Conservation (phyloP, 2,329 filamentous ascomycete species). For the Thielaviopsis musarum region DNA sequence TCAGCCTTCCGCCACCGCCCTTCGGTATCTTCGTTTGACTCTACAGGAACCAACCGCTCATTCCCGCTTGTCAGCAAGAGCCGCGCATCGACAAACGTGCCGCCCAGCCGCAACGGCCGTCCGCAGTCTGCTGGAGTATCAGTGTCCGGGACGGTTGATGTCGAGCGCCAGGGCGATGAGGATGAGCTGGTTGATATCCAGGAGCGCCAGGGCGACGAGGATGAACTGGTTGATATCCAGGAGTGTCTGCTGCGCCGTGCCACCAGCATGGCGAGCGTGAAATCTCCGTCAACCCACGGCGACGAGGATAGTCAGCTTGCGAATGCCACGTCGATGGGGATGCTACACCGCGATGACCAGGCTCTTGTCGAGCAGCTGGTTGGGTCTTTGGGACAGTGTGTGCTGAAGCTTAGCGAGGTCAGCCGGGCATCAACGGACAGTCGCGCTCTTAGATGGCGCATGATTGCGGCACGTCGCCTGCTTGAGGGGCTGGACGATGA, state of each 20-base stretch:
- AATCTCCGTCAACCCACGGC: conserved; percentile 26
- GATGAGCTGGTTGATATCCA: conserved; percentile 21
- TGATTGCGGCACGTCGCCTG: conserved; percentile 58
- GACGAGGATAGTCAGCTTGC: conserved; percentile 13
- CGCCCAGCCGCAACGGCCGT: not conserved
- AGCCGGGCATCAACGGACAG: conserved; percentile 38
- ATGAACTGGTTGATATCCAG: conserved; percentile 20
- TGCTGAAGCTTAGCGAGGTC: conserved; percentile 39
- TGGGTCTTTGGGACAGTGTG: conserved; percentile 41
- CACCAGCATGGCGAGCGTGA: conserved; percentile 17
- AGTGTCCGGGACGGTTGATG: conserved; percentile 34
- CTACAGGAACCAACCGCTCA: conserved; percentile 41
- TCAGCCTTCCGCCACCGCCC: conserved; percentile 30
- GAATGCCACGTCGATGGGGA: conserved; percentile 25
- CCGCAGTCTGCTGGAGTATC: conserved; percentile 23
- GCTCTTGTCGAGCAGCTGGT: conserved; percentile 42
- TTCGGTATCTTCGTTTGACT: conserved; percentile 40
- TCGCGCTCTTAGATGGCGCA: conserved; percentile 48
- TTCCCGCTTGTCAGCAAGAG: conserved; percentile 39
- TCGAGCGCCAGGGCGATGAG: conserved; percentile 30
- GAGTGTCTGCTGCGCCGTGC: conserved; percentile 4
- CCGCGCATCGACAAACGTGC: conserved; percentile 20
- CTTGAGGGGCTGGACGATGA: conserved; percentile 49
- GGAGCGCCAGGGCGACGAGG: conserved; percentile 29
- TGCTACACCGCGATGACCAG: conserved; percentile 38